phyloP scores from a whole-genome alignment of 805 yeast genomes.

The Wickerhamomyces bisporus region DNA sequence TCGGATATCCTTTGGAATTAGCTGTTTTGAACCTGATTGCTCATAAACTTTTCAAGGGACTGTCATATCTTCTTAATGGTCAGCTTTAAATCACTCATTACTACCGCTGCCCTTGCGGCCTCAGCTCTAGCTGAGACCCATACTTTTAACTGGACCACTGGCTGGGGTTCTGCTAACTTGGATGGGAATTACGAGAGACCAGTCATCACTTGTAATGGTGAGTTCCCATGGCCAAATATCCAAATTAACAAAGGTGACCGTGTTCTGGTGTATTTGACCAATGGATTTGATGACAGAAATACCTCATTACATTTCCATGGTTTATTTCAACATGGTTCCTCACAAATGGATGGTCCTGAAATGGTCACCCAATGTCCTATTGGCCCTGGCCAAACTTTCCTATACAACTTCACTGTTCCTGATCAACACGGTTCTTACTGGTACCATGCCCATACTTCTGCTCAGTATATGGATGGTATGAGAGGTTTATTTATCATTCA shows the following conservation, averaged over 20 bases:
- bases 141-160: constrained; percentile 58
- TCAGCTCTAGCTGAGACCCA: constrained; percentile 36
- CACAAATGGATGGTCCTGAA: constrained; percentile 46
- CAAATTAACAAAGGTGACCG: constrained; percentile 77
- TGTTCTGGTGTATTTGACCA: constrained; percentile 64
- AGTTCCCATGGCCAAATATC: constrained; percentile 84
- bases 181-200: constrained; percentile 36
- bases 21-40: no score
- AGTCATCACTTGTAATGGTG: constrained; percentile 41
- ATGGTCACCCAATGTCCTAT: constrained; percentile 47
- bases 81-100: not conserved
- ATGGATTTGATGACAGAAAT: constrained; percentile 61
- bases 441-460: constrained; percentile 49
- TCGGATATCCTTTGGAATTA: no score
- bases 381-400: constrained; percentile 35
- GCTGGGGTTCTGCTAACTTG: constrained; percentile 45
- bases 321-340: constrained; percentile 38
- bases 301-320: constrained; percentile 89
- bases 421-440: constrained; percentile 46
- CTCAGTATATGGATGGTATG: constrained; percentile 45
- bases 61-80: constrained; percentile 3
- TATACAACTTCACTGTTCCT: constrained; percentile 35
- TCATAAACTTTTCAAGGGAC: no score
- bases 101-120: constrained; percentile 1
- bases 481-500: constrained; percentile 73